Conservation (phyloP, 2,329 filamentous ascomycete species). For the Fusarium sp. region DNA sequence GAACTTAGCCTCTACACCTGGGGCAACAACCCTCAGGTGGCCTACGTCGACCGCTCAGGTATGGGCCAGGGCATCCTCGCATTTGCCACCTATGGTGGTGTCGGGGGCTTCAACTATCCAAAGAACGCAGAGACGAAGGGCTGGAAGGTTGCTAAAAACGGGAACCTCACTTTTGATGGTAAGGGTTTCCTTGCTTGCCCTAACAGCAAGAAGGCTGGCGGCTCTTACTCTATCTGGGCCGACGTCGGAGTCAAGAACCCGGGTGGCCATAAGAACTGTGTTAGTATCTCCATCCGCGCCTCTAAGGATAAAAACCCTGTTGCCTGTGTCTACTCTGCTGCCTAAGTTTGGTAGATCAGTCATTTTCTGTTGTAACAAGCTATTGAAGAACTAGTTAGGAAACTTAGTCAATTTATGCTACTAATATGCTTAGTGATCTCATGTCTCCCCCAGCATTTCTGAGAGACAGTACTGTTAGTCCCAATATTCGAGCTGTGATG, state of each 20-base stretch:
- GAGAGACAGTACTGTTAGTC: no score
- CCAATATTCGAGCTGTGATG: no score
- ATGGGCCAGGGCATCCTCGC: conserved; percentile 68
- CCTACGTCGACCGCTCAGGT: conserved; percentile 68
- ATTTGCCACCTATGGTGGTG: conserved; percentile 60
- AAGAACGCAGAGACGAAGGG: conserved; percentile 60
- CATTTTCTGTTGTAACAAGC: not conserved
- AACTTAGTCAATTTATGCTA: no score
- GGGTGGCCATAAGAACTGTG: conserved; percentile 54
- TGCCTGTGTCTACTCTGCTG: conserved; percentile 12
- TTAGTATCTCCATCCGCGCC: conserved; percentile 51
- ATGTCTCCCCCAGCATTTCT: no score
- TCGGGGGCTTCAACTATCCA: conserved; percentile 40
- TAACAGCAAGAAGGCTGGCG: conserved; percentile 49
- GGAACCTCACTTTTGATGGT: conserved; percentile 61
- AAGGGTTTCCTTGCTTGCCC: conserved; percentile 66
- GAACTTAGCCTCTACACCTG: conserved; percentile 60
- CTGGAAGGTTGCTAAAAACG: conserved; percentile 59
- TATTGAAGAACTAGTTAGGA: no score
- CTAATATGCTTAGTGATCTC: no score
- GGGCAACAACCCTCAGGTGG: conserved; percentile 54
- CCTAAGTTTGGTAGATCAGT: not conserved
- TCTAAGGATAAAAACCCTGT: conserved; percentile 48
- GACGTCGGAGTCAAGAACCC: conserved; percentile 50
- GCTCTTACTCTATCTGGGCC: conserved; percentile 58